phyloP scores from a whole-genome alignment of 345 rosid genomes.

The Citrus mangshanensis region DNA sequence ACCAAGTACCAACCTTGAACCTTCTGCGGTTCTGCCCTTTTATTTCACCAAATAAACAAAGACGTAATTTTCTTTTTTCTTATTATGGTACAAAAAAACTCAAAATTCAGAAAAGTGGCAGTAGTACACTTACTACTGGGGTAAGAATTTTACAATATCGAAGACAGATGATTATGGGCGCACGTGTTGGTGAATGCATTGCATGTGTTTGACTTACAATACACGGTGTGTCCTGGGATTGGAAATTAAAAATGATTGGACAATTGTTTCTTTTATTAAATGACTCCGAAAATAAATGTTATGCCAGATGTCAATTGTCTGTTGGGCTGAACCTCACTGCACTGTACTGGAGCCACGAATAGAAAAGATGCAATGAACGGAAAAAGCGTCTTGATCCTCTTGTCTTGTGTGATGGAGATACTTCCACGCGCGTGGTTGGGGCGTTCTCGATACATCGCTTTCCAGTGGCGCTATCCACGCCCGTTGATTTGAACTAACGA shows the following conservation, averaged over 20 bases:
- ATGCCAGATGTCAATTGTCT: not conserved
- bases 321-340: not conserved
- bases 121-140: not conserved
- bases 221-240: not conserved
- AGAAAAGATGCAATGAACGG: not conserved
- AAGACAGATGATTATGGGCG: not conserved
- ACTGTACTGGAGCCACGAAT: not conserved
- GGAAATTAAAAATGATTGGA: not conserved
- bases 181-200: not conserved
- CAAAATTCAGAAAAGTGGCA: not conserved
- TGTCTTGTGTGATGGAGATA: not conserved
- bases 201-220: not conserved
- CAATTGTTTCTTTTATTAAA: not conserved
- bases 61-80: too few relatives aligned
- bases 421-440: not conserved
- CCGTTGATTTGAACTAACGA: not conserved
- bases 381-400: not conserved
- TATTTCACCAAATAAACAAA: not conserved
- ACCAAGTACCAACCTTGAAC: too few relatives aligned
- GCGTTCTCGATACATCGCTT: not conserved
- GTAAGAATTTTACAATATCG: not conserved
- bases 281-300: not conserved
- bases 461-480: conserved; percentile 22
- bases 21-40: not conserved
- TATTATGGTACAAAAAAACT: not conserved